Conservation (phyloP, 2,329 filamentous ascomycete genomes). For the Ophiostoma sp. region DNA sequence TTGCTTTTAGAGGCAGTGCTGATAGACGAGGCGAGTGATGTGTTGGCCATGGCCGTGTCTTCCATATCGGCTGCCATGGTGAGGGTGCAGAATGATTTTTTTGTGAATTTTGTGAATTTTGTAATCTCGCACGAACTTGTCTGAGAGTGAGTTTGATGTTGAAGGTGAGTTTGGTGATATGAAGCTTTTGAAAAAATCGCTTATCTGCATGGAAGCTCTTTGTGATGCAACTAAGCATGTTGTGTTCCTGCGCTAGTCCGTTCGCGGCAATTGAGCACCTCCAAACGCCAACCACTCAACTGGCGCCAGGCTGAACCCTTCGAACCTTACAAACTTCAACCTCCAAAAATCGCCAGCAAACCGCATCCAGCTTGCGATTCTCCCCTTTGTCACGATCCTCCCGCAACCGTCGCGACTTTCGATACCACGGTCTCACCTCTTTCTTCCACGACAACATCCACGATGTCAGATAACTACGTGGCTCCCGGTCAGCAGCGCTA, state of each 20-base stretch:
- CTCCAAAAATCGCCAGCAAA: not conserved
- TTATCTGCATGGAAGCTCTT: not conserved
- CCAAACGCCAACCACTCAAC: not conserved
- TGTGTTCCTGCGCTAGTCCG: not conserved
- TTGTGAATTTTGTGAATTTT: not conserved
- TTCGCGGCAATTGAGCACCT: slow-evolving; percentile 11
- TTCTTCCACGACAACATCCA: not conserved
- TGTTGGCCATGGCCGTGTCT: slow-evolving; percentile 35
- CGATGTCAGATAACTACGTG: slow-evolving; percentile 63
- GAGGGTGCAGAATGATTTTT: not conserved
- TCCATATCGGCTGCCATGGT: not conserved
- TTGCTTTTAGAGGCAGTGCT: slow-evolving; percentile 14
- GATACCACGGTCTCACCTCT: not conserved
- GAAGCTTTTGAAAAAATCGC: slow-evolving; percentile 1
- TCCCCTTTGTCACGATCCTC: not conserved
- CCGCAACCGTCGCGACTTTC: not conserved
- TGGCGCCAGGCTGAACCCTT: not conserved
- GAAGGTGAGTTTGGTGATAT: not conserved
- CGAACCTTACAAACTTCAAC: not conserved
- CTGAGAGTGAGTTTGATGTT: not conserved
- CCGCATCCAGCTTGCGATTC: not conserved
- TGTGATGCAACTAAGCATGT: not conserved
- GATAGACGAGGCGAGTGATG: slow-evolving; percentile 24
- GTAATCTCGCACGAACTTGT: too few species aligned
- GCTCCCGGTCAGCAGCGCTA: slow-evolving; percentile 75